A percentile compares a stretch with the other conserved stretches of the same genome.
phyloP scores from a whole-genome alignment of 2,329 filamentous ascomycete genomes.

The Colletotrichum tofieldiae region DNA sequence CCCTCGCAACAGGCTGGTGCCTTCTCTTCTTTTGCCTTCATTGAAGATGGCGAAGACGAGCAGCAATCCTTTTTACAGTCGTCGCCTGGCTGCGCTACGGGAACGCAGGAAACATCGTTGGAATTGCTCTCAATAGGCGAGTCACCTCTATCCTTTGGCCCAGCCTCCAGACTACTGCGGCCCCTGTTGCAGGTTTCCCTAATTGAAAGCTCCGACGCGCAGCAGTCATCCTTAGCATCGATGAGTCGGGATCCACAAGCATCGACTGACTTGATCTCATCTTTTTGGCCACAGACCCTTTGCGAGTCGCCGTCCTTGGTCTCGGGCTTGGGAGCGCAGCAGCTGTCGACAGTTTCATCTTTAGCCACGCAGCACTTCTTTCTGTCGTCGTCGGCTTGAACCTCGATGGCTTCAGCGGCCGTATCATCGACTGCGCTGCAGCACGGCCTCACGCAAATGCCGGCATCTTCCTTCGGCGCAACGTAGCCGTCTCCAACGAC shows the following conservation, averaged over 20 bases:
- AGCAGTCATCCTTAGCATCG: not conserved
- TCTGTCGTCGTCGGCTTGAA: not conserved
- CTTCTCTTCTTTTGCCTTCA: not conserved
- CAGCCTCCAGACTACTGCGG: not conserved
- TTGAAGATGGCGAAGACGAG: not conserved
- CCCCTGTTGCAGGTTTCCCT: not conserved
- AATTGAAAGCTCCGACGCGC: not conserved
- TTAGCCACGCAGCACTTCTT: not conserved
- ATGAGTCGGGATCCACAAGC: not conserved
- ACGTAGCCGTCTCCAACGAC: not conserved
- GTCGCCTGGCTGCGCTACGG: not conserved
- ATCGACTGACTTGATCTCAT: not conserved
- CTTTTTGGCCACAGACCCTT: not conserved
- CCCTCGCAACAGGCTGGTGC: slow-evolving; percentile 58
- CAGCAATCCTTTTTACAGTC: slow-evolving; percentile 31
- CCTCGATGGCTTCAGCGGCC: no score
- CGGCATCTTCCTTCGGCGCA: not conserved
- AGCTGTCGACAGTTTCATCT: not conserved
- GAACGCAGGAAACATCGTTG: not conserved
- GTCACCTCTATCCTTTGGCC: no score
- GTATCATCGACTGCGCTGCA: not conserved
- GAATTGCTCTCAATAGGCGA: not conserved
- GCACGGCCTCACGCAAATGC: not conserved
- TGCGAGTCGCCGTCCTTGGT: not conserved
- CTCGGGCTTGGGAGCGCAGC: not conserved